Base-by-base conservation (phyloP, 345 rosid genomes). In the Pseudoturritis turrita region DNA sequence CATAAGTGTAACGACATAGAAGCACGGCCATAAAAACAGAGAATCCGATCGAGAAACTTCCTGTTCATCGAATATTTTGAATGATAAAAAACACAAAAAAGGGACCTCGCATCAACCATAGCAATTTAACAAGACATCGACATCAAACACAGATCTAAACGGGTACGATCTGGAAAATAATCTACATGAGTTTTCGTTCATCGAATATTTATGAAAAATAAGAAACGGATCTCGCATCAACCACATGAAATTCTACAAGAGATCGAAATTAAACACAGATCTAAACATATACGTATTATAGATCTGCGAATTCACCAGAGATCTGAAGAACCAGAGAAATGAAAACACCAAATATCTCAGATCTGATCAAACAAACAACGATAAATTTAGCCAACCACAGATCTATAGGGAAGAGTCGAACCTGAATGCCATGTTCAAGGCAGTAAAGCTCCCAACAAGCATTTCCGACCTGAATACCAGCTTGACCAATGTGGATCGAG, bases 401-500 rank as follows among this genome's bases (percentile, higher is more conserved):
- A 66, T 43, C 47, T 39, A 60, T 1, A 40, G 40, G 3, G 25
- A 47, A 4, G 52, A 70, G 35, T 10, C 25, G 25, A 39, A 88
- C 93, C 90, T 88, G 90, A 46, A 88, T 84, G 23, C 93, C 93
- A 66, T 86, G 90, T 68, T 86, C 93, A 60, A 88, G 77, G 49
- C 80, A 71, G 66, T 77, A 71, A 82, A 87, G 89, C 71, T 87
- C 92, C 92, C 92, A 87, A 62, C 93, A 88, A 46, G 93, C 88
- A 52, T 88, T 88, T 44, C 93, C 90, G 65, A 88, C 93, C 81
- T 88, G 93, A 53, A 88, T 88, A 65, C 93, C 90, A 51, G 93
- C 93, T 66, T 88, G 90, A 39, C 93, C 93, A 59, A 88, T 88
- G 84, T 88, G 93, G 75, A 88, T 78, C 33, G 90, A 86, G 43